These are phyloP conservation scores for Aureococcus anophagefferens DNA, from an alignment of 108 stramenopile species.

Conservation along the genomic window DNA sequence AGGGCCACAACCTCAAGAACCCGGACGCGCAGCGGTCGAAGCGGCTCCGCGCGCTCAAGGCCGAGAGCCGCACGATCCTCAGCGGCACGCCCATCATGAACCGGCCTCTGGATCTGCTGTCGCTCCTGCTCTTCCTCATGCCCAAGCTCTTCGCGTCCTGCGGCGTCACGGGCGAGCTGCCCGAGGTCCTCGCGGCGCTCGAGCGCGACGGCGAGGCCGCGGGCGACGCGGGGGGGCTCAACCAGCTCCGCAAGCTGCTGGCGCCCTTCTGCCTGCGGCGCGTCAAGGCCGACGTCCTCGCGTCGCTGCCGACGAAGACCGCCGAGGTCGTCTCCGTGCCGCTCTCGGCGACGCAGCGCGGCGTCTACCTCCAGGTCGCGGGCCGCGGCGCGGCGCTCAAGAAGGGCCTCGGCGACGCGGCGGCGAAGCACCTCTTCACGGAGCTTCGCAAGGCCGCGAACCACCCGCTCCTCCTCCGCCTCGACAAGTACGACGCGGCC, in stretches of 20 bases:
- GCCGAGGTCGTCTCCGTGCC: too few species aligned
- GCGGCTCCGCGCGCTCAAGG: background rate
- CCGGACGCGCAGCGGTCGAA: background rate
- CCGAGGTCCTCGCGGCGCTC: background rate
- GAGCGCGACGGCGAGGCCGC: background rate
- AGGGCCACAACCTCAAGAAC: background rate
- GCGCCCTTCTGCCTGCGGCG: slow-evolving; percentile 82
- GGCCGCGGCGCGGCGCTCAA: too few species aligned
- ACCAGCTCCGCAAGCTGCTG: slow-evolving; percentile 69
- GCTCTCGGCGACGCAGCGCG: background rate
- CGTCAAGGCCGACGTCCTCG: slow-evolving; percentile 70
- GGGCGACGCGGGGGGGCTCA: background rate
- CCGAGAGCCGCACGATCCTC: background rate
- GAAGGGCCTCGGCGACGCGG: background rate
- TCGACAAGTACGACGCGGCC: slow-evolving; percentile 43
- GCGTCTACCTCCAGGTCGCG: background rate
- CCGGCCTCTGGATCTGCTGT: slow-evolving; percentile 64
- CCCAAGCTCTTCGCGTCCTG: slow-evolving; percentile 16
- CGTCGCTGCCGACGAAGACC: slow-evolving; percentile 67
- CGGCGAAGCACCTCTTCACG: slow-evolving; percentile 72
- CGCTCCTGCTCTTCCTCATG: slow-evolving; percentile 73
- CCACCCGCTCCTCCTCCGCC: slow-evolving; percentile 79
- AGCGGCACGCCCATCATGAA: slow-evolving; percentile 63
- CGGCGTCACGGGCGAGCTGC: too few species aligned
- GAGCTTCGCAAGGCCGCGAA: slow-evolving; percentile 89